A percentile compares a stretch with the other conserved stretches of the same genome.
Conservation (phyloP, 352 stramenopile species). For the Phytophthora citrophthora region DNA sequence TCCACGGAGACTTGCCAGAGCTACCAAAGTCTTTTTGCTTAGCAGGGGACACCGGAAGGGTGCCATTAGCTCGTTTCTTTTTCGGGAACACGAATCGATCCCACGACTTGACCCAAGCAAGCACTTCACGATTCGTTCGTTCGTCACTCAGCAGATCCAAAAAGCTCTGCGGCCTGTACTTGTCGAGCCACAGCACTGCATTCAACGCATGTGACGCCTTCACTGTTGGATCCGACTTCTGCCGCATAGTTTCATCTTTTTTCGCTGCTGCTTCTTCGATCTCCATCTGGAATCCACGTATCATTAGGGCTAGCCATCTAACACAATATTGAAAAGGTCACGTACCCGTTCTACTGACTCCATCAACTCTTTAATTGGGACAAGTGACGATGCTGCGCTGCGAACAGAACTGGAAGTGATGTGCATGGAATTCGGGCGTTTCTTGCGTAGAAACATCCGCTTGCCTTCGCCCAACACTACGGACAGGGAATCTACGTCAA, state of each 20-base stretch:
- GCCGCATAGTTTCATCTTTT: conserved; percentile 26
- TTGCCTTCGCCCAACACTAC: conserved; percentile 61
- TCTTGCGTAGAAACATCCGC: conserved; percentile 74
- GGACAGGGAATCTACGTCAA: conserved; percentile 66
- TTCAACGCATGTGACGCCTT: conserved; percentile 8
- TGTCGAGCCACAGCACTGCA: conserved; percentile 95
- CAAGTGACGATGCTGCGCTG: conserved; percentile 38
- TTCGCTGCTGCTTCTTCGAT: conserved; percentile 65
- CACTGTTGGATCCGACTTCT: conserved; percentile 7
- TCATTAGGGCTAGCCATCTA: conserved; percentile 3
- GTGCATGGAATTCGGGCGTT: conserved; percentile 24
- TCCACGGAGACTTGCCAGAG: conserved; percentile 22
- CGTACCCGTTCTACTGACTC: conserved; percentile 57
- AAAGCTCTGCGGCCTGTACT: conserved; percentile 95
- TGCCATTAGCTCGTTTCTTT: conserved; percentile 47
- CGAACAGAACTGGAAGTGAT: conserved; percentile 11
- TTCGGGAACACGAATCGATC: conserved; percentile 94
- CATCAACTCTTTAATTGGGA: conserved; percentile 67
- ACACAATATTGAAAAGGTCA: neutral
- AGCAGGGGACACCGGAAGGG: conserved; percentile 13
- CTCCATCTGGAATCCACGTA: conserved; percentile 51
- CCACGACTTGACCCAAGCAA: conserved; percentile 95
- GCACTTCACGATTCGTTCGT: conserved; percentile 96
- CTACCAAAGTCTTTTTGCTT: conserved; percentile 11
- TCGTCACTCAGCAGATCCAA: conserved; percentile 97